Conservation (phyloP, 2,329 filamentous ascomycete genomes). For the Epichloe coenophiala region DNA sequence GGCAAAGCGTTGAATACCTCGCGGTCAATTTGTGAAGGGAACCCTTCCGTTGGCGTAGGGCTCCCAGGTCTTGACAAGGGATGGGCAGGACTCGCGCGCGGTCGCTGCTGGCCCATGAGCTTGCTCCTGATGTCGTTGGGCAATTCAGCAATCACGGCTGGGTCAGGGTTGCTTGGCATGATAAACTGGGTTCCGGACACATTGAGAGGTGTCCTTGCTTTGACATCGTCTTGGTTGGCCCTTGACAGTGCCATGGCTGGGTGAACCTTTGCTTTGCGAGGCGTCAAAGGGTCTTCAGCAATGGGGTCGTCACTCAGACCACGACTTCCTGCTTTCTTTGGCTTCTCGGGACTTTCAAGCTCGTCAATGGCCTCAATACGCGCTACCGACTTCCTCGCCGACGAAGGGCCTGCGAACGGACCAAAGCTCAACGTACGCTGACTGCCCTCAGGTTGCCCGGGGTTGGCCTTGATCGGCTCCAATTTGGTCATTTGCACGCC, state of each 20-base stretch:
- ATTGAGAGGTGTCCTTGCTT: constrained; percentile 59
- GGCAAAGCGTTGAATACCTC: constrained; percentile 76
- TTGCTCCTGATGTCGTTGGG: constrained; percentile 70
- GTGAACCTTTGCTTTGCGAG: constrained; percentile 37
- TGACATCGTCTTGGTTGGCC: constrained; percentile 33
- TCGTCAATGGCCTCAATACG: constrained; percentile 39
- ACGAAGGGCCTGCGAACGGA: constrained; percentile 26
- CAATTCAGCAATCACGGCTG: constrained; percentile 67
- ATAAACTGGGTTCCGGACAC: constrained; percentile 83
- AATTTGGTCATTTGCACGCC: constrained; percentile 91
- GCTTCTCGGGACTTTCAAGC: constrained; percentile 21
- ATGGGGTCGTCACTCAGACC: constrained; percentile 35
- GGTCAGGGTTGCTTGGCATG: constrained; percentile 71
- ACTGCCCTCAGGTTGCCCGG: constrained; percentile 45
- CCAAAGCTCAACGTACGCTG: constrained; percentile 70
- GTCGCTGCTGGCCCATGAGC: constrained; percentile 50
- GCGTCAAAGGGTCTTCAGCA: constrained; percentile 39
- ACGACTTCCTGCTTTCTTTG: constrained; percentile 16
- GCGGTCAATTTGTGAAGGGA: constrained; percentile 71
- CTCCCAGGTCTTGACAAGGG: constrained; percentile 23
- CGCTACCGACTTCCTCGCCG: constrained; percentile 24
- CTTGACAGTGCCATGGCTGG: constrained; percentile 39
- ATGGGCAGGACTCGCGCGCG: constrained; percentile 9
- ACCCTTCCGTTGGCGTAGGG: constrained; percentile 26
- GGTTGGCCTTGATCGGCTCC: constrained; percentile 55